Base-by-base conservation (phyloP, 2,329 filamentous ascomycete species). In the Pestalotiopsis fici region DNA sequence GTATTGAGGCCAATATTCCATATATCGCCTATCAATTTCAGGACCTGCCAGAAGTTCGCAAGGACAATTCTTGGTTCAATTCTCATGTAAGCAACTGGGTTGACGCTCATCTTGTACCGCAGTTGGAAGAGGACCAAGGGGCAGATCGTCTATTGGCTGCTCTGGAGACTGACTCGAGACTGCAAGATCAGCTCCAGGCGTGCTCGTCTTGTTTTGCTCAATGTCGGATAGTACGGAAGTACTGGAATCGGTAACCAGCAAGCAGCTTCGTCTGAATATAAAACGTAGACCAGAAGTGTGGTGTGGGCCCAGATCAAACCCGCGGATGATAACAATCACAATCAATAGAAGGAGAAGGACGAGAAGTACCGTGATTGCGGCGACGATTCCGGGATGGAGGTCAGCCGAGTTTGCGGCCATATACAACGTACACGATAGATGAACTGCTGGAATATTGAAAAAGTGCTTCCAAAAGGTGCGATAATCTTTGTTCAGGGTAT, bases 301-400 rank as follows among this genome's bases (percentile, higher is more conserved):
- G 18, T 35, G 37, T 21, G 59, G 65, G 6, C 60, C 39, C 12
- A 64, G 60, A 47, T 66, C 65, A 23, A 66, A 66, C 6, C 65
- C 65, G 12, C 65, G 65, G 21, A 66, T 13, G 35, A 66, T 28
- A n/a, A 47, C 27, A 43, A 57, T 18, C 11, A 66, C 43, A 13
- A 66, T 28, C 6, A 47, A 31, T 15, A 59, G n/a, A 12, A 64
- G 15, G 15, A 57, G 50, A 47, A 66, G 21, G 6, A 21, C 39
- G 2, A 59, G 59, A 35, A 63, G 13, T 23, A 43, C 7, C 21
- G 50, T 59, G n/a, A 66, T 28, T n/a, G 59, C 47, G 55, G 55
- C 57, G 59, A 66, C 64, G 28, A 66, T 57, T 15, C 65, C 65
- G 18, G 50, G 60, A 21, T 66, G 65, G 12, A 57, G 43, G 12